Evolutionary conservation across 495 filamentous ascomycete species (phyloP), one percentile per base, ranked within the genome.

Genomic region (Xeromyces bisporus): DNA sequence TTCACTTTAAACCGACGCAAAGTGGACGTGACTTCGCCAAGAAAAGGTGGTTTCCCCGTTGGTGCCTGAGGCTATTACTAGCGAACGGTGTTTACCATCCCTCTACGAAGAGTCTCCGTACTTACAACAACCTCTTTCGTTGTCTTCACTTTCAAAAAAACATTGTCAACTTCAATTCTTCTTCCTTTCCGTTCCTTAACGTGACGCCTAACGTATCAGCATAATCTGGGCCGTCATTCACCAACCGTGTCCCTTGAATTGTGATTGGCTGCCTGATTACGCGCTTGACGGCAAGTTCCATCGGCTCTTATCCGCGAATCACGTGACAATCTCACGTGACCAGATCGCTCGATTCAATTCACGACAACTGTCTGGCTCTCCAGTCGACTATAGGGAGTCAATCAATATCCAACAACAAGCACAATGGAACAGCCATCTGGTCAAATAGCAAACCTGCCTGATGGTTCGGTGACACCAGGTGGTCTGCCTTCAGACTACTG

Each of bases 341-440:
- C n/a, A n/a, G n/a, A n/a, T n/a, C n/a, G n/a, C n/a, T n/a, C n/a
- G n/a, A n/a, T n/a, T n/a, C n/a, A n/a, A n/a, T n/a, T n/a, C 23
- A 6, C 23, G 23, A 6, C 23, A 24, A 7, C 6, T 6, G 23
- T 7, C 23, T 6, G 7, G n/a, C 23, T 6, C n/a, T 6, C 6
- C 23, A 24, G 23, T 6, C n/a, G n/a, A 6, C 23, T 24, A n/a
- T 24, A 6, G n/a, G n/a, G 23, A n/a, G n/a, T n/a, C n/a, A 6
- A 6, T n/a, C 7, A n/a, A 24, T 7, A 24, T 6, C 6, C 23
- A 24, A 24, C 7, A 24, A 6, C n/a, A 6, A 25, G 26, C 34
- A 51, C 32, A 29, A 63, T 63, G 59, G 59, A 63, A 40, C 59
- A 54, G 43, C n/a, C n/a, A n/a, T n/a, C n/a, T n/a, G n/a, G n/a